Conservation (phyloP, 768 basidiomycete genomes). For the Trametopsis cervina region DNA sequence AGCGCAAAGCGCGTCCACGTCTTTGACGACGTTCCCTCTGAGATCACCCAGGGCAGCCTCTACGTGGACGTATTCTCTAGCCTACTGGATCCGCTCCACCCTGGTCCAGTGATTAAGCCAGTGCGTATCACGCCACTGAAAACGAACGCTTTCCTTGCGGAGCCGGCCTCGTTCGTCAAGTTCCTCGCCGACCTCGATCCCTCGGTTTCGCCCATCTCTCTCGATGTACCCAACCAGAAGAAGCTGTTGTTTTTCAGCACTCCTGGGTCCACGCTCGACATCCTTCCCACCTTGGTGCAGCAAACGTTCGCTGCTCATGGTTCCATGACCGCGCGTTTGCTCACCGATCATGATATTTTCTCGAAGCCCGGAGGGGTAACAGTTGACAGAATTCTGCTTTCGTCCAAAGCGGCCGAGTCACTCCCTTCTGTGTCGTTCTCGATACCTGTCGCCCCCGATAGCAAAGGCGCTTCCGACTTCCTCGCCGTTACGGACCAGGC, state of each 20-base stretch:
- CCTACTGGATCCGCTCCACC: slow-evolving; percentile 35
- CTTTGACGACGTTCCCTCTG: slow-evolving; percentile 68
- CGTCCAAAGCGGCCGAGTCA: slow-evolving; percentile 34
- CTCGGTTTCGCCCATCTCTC: slow-evolving; percentile 13
- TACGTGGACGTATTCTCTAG: slow-evolving; percentile 68
- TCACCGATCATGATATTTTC: slow-evolving; percentile 69
- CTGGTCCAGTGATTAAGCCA: slow-evolving; percentile 38
- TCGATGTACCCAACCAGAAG: slow-evolving; percentile 27
- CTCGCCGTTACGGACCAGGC: slow-evolving; percentile 67
- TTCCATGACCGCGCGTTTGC: slow-evolving; percentile 48
- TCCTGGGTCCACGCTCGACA: slow-evolving; percentile 46
- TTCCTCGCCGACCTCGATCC: slow-evolving; percentile 28
- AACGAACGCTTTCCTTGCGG: slow-evolving; percentile 43
- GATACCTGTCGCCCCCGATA: slow-evolving; percentile 47
- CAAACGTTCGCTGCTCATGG: slow-evolving; percentile 50
- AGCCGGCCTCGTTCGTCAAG: slow-evolving; percentile 35
- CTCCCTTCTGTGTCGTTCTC: slow-evolving; percentile 46
- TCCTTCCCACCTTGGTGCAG: slow-evolving; percentile 43
- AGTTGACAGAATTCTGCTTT: slow-evolving; percentile 62
- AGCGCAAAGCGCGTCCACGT: slow-evolving; percentile 59
- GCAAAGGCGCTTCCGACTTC: slow-evolving; percentile 55
- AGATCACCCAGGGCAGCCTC: slow-evolving; percentile 54
- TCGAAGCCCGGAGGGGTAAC: slow-evolving; percentile 67
- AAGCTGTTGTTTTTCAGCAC: slow-evolving; percentile 57
- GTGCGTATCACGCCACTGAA: slow-evolving; percentile 55